phyloP scores from a whole-genome alignment of 257 asterid species.

The Solanum rostratum region DNA sequence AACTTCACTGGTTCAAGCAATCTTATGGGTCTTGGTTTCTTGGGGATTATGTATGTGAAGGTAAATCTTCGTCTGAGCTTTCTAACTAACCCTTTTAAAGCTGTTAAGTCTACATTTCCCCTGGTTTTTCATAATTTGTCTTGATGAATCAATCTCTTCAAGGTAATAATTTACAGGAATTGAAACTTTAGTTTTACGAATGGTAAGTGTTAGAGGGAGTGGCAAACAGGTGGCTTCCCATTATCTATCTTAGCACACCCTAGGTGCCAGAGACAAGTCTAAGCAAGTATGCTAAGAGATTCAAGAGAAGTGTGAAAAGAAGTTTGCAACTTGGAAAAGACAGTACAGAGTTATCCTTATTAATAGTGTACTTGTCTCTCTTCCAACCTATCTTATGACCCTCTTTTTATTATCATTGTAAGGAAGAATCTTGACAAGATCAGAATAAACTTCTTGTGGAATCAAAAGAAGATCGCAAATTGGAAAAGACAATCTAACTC shows the following conservation, averaged over 20 bases:
- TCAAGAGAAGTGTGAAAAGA: neutral
- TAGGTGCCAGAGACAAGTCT: neutral
- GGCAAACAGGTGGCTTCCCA: neutral
- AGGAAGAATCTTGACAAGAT: neutral
- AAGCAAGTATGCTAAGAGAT: neutral
- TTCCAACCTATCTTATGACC: neutral
- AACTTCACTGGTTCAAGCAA: slow-evolving; percentile 88
- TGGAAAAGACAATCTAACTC: neutral
- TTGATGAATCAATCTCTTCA: neutral
- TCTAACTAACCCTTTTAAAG: neutral
- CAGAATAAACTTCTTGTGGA: neutral
- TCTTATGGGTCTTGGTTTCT: slow-evolving; percentile 91
- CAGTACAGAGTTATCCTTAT: neutral
- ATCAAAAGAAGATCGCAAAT: neutral
- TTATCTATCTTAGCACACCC: neutral
- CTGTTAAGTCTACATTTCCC: neutral
- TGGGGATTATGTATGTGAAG: slow-evolving; percentile 91
- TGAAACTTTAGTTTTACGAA: neutral
- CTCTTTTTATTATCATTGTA: neutral
- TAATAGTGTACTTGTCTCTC: neutral
- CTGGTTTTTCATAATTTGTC: neutral
- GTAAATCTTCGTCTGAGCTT: slow-evolving; percentile 21
- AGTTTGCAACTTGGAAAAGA: neutral
- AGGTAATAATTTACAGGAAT: neutral
- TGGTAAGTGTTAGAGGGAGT: neutral